Percentiles rank a stretch among this genome's conserved stretches.
phyloP scores from a whole-genome alignment of 2,329 filamentous ascomycete species.

The Lecanoromycetidae sp. region DNA sequence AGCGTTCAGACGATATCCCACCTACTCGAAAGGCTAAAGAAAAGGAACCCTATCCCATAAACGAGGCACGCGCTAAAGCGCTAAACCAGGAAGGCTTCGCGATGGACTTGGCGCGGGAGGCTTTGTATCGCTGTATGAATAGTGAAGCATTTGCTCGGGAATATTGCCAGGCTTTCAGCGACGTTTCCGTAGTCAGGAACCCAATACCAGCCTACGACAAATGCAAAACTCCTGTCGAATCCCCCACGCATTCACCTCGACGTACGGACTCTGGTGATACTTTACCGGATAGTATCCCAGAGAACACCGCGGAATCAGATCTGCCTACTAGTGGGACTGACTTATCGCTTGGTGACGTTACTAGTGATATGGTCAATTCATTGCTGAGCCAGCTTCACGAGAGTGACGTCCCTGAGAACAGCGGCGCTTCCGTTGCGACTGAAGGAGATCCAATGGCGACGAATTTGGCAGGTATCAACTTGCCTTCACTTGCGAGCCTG shows the following conservation, averaged over 20 bases:
- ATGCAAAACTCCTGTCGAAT: conserved; percentile 17
- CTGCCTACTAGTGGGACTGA: background rate
- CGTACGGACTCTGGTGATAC: conserved; percentile 6
- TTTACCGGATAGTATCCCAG: background rate
- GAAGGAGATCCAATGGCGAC: too few relatives aligned
- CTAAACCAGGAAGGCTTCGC: conserved; percentile 40
- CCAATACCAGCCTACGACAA: conserved; percentile 52
- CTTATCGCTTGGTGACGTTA: background rate
- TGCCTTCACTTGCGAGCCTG: too few relatives aligned
- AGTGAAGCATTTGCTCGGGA: conserved; percentile 48
- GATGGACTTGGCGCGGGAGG: conserved; percentile 59
- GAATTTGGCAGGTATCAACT: background rate
- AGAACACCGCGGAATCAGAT: background rate
- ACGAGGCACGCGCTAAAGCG: too few relatives aligned
- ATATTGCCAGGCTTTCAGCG: conserved; percentile 59
- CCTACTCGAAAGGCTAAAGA: conserved; percentile 33
- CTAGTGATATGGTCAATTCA: background rate
- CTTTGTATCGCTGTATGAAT: conserved; percentile 70
- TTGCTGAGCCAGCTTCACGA: conserved; percentile 2
- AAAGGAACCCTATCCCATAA: too few relatives aligned
- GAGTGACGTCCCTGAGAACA: too few relatives aligned
- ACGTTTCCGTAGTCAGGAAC: conserved; percentile 49
- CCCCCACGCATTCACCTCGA: background rate
- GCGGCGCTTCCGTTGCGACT: too few relatives aligned
- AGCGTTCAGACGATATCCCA: conserved; percentile 48